These are phyloP conservation scores for Candida methanosorbosa DNA, from an alignment of 805 yeast genomes.

Conservation along the genomic window DNA sequence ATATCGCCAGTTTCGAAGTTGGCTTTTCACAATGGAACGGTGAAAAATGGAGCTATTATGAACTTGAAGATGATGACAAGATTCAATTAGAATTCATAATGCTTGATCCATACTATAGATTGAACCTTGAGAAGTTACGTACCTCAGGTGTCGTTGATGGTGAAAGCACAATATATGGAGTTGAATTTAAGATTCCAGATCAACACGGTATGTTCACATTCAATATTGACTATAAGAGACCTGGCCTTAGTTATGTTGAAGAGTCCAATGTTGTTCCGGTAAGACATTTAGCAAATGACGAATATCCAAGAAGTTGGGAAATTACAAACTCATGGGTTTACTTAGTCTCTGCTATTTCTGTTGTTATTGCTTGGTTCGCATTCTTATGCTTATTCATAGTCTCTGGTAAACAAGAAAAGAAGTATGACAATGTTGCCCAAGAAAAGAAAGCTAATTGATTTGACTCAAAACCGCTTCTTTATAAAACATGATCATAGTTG, in stretches of 20 bases:
- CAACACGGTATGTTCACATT: conserved; percentile 96
- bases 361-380: conserved; percentile 65
- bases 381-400: conserved; percentile 63
- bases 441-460: conserved; percentile 18
- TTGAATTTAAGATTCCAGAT: conserved; percentile 73
- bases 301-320: conserved; percentile 87
- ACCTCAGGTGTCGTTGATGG: conserved; percentile 23
- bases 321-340: conserved; percentile 93
- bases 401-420: conserved; percentile 13
- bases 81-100: conserved; percentile 78
- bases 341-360: conserved; percentile 59
- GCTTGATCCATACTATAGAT: conserved; percentile 92
- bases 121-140: conserved; percentile 44
- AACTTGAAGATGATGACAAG: conserved; percentile 33
- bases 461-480: too few species aligned
- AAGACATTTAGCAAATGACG: conserved; percentile 93
- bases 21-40: conserved; percentile 41
- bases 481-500: too few species aligned
- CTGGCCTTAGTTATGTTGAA: conserved; percentile 61
- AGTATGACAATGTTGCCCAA: too few species aligned
- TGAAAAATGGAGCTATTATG: conserved; percentile 61
- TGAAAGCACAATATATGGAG: conserved; percentile 40
- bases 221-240: conserved; percentile 65
- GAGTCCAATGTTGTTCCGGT: conserved; percentile 70
- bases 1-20: conserved; percentile 49